Conservation (phyloP, 2,329 filamentous ascomycete genomes). For the Lachnellula hyalina region DNA sequence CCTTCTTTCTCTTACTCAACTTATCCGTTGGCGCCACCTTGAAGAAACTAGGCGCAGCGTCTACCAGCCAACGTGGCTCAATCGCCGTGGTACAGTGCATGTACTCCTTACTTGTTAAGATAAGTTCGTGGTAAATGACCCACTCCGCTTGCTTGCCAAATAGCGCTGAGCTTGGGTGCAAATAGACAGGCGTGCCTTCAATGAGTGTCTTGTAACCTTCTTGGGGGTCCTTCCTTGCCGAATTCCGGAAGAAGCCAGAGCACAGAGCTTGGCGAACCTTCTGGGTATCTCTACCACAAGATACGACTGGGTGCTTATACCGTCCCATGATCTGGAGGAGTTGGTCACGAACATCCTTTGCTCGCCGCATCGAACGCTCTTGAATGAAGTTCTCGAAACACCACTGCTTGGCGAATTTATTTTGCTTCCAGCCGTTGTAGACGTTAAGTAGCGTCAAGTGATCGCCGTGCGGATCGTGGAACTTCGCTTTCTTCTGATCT, state of each 20-base stretch:
- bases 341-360: constrained; percentile 88
- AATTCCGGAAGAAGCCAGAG: constrained; percentile 91
- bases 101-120: constrained; percentile 94
- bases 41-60: constrained; percentile 98
- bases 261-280: constrained; percentile 87
- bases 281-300: constrained; percentile 81
- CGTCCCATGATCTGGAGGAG: constrained; percentile 90
- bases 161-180: constrained; percentile 85
- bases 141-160: constrained; percentile 97
- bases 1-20: constrained; percentile 85
- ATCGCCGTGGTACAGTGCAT: constrained; percentile 94
- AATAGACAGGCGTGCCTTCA: constrained; percentile 88
- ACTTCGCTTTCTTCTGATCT: constrained; percentile 96
- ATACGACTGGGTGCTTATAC: constrained; percentile 75
- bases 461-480: constrained; percentile 91
- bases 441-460: constrained; percentile 94
- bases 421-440: constrained; percentile 93
- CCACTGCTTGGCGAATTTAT: constrained; percentile 79
- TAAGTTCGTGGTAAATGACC: constrained; percentile 87
- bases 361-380: constrained; percentile 79
- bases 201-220: constrained; percentile 98
- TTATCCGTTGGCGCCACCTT: constrained; percentile 87
- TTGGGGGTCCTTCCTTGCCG: constrained; percentile 88
- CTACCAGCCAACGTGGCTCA: constrained; percentile 90
- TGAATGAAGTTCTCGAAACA: constrained; percentile 98